A percentile compares a stretch with the other conserved stretches of the same genome.
Conservation (phyloP, 768 basidiomycete species). For the Pholiota microspora region DNA sequence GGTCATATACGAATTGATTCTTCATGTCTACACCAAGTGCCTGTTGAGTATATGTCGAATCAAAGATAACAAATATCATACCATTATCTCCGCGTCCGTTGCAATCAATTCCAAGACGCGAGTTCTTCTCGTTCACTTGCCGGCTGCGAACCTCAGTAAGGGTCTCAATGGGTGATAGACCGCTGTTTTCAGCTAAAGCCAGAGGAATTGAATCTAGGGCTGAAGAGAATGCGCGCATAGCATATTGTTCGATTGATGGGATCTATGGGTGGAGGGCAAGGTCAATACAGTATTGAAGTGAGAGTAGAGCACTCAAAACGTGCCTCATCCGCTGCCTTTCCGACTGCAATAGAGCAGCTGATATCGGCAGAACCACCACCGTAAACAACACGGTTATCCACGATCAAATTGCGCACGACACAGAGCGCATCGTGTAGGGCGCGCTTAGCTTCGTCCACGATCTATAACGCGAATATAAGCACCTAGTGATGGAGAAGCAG, state of each 20-base stretch:
- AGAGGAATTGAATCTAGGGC: slow-evolving; percentile 95
- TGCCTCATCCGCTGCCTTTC: slow-evolving; percentile 93
- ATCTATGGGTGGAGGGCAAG: slow-evolving; percentile 49
- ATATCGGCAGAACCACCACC: slow-evolving; percentile 99
- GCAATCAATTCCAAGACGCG: slow-evolving; percentile 92
- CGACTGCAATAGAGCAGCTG: slow-evolving; percentile 88
- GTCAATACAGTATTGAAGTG: too few species aligned
- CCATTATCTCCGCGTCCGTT: slow-evolving; percentile 83
- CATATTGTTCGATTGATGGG: slow-evolving; percentile 97
- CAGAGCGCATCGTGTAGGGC: slow-evolving; percentile 98
- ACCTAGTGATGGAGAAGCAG: neutral
- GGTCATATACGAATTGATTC: slow-evolving; percentile 95
- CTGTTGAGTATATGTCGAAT: neutral
- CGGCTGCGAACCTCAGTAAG: slow-evolving; percentile 93
- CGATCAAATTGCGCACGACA: slow-evolving; percentile 91
- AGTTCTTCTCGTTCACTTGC: slow-evolving; percentile 84
- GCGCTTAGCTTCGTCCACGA: slow-evolving; percentile 98
- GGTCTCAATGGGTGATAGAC: slow-evolving; percentile 93
- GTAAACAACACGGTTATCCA: slow-evolving; percentile 96
- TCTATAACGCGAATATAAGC: slow-evolving; percentile 46
- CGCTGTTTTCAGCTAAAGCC: slow-evolving; percentile 97
- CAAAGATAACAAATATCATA: slow-evolving; percentile 28
- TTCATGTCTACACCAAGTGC: slow-evolving; percentile 77
- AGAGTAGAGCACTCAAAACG: too few species aligned
- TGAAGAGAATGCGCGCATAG: slow-evolving; percentile 98